Evolutionary conservation across 306 rosid genomes (phyloP).

Genomic region (Astragalus membranaceus): DNA sequence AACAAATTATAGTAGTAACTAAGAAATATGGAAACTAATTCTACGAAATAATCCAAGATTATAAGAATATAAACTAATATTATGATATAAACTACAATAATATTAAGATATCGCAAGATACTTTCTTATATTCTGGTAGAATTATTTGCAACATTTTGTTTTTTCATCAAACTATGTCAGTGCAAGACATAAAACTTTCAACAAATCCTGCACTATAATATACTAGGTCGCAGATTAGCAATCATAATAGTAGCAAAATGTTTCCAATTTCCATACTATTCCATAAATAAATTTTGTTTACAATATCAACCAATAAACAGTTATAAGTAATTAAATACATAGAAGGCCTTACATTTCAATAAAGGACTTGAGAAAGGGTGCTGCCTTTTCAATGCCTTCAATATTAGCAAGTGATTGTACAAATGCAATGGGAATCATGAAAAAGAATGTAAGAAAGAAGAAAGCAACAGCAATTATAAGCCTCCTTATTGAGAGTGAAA

Average conservation of each 20-base stretch:
- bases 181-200: background rate
- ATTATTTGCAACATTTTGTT: background rate
- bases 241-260: too few relatives aligned
- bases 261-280: too few relatives aligned
- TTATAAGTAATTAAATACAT: background rate
- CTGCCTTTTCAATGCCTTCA: constrained; percentile 81
- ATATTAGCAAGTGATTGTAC: constrained; percentile 95
- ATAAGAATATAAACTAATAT: too few relatives aligned
- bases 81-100: too few relatives aligned
- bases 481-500: constrained; percentile 80
- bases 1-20: too few relatives aligned
- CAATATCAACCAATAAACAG: background rate
- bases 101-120: too few relatives aligned
- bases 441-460: constrained; percentile 96
- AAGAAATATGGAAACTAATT: too few relatives aligned
- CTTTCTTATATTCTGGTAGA: background rate
- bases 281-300: background rate
- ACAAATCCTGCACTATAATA: too few relatives aligned
- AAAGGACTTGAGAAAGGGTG: constrained; percentile 61
- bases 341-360: constrained; percentile 54
- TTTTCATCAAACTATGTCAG: background rate
- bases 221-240: too few relatives aligned
- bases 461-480: constrained; percentile 80
- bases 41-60: too few relatives aligned
- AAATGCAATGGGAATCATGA: constrained; percentile 95